Conservation (phyloP, 495 filamentous ascomycete species). For the Lentithecium fluviatile region DNA sequence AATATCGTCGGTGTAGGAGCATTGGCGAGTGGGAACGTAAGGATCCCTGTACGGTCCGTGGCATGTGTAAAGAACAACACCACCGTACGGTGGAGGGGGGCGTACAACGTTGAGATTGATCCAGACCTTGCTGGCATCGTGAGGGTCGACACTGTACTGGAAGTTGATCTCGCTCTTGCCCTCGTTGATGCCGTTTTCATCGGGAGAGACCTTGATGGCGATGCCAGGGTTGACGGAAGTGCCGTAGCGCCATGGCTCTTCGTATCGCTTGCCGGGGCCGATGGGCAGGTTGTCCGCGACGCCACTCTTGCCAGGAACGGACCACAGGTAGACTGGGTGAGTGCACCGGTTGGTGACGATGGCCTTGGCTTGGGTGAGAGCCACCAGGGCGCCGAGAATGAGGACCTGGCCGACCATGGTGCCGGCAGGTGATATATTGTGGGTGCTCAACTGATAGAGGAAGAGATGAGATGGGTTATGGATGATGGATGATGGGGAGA, state of each 20-base stretch:
- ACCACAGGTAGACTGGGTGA: constrained; percentile 54
- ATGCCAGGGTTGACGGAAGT: constrained; percentile 21
- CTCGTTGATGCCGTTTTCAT: constrained; percentile 41
- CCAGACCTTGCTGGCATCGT: constrained; percentile 16
- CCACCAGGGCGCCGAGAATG: constrained; percentile 5
- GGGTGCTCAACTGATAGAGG: neutral
- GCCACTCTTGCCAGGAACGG: constrained; percentile 40
- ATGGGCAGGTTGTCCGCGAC: constrained; percentile 1
- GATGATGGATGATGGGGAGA: neutral
- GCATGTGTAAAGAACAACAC: constrained; percentile 15
- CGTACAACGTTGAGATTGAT: constrained; percentile 14
- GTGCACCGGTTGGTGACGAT: constrained; percentile 54
- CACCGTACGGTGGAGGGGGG: neutral
- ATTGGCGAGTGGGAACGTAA: constrained; percentile 13
- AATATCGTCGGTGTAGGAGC: constrained; percentile 16
- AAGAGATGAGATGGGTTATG: neutral
- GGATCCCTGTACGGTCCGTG: constrained; percentile 8
- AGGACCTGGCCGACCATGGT: constrained; percentile 16
- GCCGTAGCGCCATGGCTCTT: constrained; percentile 16
- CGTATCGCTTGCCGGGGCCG: constrained; percentile 4
- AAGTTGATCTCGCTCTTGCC: constrained; percentile 17
- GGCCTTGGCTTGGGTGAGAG: constrained; percentile 50
- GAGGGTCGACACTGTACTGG: constrained; percentile 19
- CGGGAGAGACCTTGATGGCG: constrained; percentile 44
- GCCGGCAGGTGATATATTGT: constrained; percentile 1